Conservation (phyloP, 306 rosid species). For the Corylus heterophylla region DNA sequence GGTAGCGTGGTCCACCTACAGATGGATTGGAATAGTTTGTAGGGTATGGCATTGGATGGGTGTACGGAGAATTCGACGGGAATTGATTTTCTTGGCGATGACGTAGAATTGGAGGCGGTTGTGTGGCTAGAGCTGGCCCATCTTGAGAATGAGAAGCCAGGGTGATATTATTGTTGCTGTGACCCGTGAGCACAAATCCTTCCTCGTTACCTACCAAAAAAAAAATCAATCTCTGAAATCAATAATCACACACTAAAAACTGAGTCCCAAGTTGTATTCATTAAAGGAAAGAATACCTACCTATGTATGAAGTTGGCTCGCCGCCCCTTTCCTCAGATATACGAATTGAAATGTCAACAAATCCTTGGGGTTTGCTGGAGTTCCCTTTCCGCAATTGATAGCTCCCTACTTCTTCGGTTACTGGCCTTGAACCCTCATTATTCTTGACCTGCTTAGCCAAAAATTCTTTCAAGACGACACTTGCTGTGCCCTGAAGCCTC, state of each 20-base stretch:
- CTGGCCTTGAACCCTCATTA: conserved; percentile 39
- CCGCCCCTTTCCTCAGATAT: conserved; percentile 53
- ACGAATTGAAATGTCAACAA: conserved; percentile 60
- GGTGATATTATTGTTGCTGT: conserved; percentile 33
- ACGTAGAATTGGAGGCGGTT: conserved; percentile 37
- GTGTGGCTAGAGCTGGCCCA: conserved; percentile 37
- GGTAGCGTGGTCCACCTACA: conserved; percentile 48
- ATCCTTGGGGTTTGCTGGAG: conserved; percentile 69
- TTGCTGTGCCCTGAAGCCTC: conserved; percentile 70
- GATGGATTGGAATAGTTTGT: conserved; percentile 47
- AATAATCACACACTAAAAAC: neutral
- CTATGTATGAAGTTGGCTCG: conserved; percentile 46
- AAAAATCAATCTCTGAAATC: neutral
- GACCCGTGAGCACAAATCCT: conserved; percentile 33
- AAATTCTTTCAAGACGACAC: conserved; percentile 59
- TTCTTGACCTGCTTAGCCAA: conserved; percentile 55
- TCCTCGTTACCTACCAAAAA: conserved; percentile 44
- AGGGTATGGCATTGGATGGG: conserved; percentile 40
- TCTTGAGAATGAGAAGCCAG: conserved; percentile 32
- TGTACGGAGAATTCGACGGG: conserved; percentile 32
- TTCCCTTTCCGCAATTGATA: conserved; percentile 61
- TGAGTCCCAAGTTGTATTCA: neutral
- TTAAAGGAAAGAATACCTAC: conserved; percentile 28
- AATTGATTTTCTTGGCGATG: conserved; percentile 38
- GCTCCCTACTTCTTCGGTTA: conserved; percentile 63